phyloP scores from a whole-genome alignment of 2,329 filamentous ascomycete species.

The Pseudomassariella vexata region DNA sequence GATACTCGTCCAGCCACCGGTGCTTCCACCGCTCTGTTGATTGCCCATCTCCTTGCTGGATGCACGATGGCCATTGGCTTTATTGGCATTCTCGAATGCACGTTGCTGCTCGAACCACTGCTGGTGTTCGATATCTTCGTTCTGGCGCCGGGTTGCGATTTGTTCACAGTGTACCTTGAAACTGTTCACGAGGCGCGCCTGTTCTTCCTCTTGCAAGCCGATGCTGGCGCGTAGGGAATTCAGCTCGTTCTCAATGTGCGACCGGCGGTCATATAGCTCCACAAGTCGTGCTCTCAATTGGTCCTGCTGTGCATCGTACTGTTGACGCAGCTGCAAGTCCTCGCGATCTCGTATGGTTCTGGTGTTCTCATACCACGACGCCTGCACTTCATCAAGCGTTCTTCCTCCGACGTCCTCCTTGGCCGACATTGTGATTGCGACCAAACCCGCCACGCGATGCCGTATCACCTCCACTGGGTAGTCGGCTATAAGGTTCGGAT shows the following conservation, averaged over 20 bases:
- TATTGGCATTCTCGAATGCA: slow-evolving; percentile 11
- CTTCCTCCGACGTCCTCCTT: slow-evolving; percentile 5
- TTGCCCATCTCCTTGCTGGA: slow-evolving; percentile 9
- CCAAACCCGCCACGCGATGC: too few relatives aligned
- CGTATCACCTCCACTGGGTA: too few relatives aligned
- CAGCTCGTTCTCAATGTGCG: slow-evolving; percentile 16
- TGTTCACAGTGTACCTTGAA: slow-evolving; percentile 12
- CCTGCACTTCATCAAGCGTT: slow-evolving; percentile 6
- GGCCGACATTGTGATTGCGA: slow-evolving; percentile 7
- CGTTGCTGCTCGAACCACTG: slow-evolving; percentile 14
- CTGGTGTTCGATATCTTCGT: slow-evolving; percentile 18
- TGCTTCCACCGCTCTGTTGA: slow-evolving; percentile 10
- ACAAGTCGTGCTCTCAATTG: slow-evolving; percentile 13
- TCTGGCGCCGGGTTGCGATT: slow-evolving; percentile 13
- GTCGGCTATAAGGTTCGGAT: slow-evolving; percentile 4
- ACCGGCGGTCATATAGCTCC: slow-evolving; percentile 16
- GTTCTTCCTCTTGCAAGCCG: slow-evolving; percentile 15
- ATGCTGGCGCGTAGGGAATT: slow-evolving; percentile 13
- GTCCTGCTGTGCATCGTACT: slow-evolving; percentile 16
- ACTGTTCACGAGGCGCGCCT: slow-evolving; percentile 16
- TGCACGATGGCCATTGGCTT: slow-evolving; percentile 8
- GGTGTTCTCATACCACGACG: slow-evolving; percentile 16
- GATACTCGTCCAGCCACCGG: slow-evolving; percentile 23
- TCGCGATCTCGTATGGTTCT: slow-evolving; percentile 16
- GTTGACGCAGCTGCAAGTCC: slow-evolving; percentile 14